These are phyloP conservation scores for Solanum hybrid DNA, from an alignment of 305 asterid species.

Conservation along the genomic window DNA sequence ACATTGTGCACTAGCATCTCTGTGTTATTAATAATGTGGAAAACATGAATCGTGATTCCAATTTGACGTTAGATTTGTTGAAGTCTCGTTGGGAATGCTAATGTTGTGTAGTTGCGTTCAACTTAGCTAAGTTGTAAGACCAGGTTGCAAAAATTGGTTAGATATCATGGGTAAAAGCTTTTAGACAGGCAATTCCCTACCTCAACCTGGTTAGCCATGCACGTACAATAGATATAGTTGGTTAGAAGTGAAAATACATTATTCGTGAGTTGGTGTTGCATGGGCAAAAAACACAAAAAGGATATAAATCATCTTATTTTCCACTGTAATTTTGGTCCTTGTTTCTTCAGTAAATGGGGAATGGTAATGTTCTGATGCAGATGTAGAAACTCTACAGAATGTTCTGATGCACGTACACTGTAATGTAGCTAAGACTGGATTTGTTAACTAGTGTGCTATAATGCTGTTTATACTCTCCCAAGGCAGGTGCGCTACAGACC, in stretches of 20 bases:
- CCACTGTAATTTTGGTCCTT: neutral
- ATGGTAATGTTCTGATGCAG: neutral
- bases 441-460: neutral
- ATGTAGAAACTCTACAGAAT: neutral
- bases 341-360: neutral
- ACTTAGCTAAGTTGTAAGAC: neutral
- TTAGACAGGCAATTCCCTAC: neutral
- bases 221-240: neutral
- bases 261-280: neutral
- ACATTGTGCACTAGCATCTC: neutral
- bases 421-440: neutral
- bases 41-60: neutral
- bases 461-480: neutral
- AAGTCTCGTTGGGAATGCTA: neutral
- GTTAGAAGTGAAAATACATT: neutral
- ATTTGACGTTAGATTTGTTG: neutral
- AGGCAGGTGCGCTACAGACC: neutral
- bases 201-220: neutral
- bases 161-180: neutral
- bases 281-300: neutral
- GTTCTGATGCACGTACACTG: neutral
- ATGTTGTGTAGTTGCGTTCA: neutral
- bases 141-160: neutral
- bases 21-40: neutral
- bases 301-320: neutral